Base-by-base conservation (phyloP, 768 basidiomycete species). In the Boletus subcaerulescens region DNA sequence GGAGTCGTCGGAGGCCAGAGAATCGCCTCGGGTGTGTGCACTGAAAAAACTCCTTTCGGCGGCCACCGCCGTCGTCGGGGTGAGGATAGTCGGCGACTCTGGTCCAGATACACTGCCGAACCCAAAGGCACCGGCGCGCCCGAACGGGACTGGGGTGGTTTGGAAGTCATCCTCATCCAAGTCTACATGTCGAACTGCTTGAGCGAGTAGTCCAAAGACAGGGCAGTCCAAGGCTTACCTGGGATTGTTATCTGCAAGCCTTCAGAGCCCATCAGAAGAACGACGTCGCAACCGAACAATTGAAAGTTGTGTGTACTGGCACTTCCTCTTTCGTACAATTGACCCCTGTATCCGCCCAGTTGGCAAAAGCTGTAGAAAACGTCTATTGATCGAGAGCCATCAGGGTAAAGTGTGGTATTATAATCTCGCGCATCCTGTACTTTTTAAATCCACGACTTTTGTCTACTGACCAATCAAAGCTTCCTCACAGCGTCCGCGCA, bases 1-100 rank as follows among this genome's bases (percentile, higher is more conserved):
- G 7, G 91, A 93, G 65, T 91, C 88, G 52, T 89, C 81, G 1
- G 91, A 93, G 4, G 89, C 78, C 20, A 80, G 78, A 11, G 91
- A 93, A 67, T 91, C 89, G n/a, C 82, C 86, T 50, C 91, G 79
- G 20, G 81, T 71, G 70, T 93, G 91, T 4, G 59, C 49, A 41
- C 59, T 49, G 53, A 90, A 91, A 70, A 83, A 87, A 58, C 77
- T 79, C 62, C 80, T 75, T 49, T 88, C 85, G 14, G 73, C 70
- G 3, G 68, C 68, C 41, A 82, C 62, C 32, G 53, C 67, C 11
- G 66, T 70, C 12, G 66, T 65, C 4, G 86, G 80, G 22, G 86
- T 86, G 36, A 74, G 61, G 36, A 79, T 68, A 12, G 80, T 83
- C 11, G 90, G 89, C 18, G 89, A 91, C 60, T 89, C 87, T 55